These are phyloP conservation scores for Apophysomyces elegans DNA, from an alignment of 371 early-diverging fungal genomes.

Conservation along the genomic window DNA sequence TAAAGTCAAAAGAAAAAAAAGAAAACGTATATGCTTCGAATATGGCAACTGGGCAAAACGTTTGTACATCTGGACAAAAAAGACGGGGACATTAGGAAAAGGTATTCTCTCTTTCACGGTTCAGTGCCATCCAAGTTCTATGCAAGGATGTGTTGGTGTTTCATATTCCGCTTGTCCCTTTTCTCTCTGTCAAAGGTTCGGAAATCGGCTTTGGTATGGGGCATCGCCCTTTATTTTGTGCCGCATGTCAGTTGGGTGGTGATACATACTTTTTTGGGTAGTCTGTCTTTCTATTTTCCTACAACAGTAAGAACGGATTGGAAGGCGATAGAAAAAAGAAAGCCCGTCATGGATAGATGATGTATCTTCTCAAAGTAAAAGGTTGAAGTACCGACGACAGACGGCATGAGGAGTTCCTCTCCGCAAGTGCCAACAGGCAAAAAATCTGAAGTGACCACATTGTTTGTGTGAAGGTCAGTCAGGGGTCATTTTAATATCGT, in stretches of 20 bases:
- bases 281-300: neutral
- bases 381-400: conserved; percentile 6
- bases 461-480: conserved; percentile 79
- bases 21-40: neutral
- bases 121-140: conserved; percentile 1
- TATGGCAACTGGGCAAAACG: conserved; percentile 6
- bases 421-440: neutral
- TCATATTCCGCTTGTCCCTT: conserved; percentile 6
- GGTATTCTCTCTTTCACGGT: neutral
- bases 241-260: neutral
- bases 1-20: neutral
- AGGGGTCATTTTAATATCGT: conserved; percentile 95
- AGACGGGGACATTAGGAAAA: neutral
- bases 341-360: neutral
- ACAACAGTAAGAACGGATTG: neutral
- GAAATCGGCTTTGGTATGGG: conserved; percentile 9
- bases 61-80: neutral
- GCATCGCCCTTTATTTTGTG: conserved; percentile 9
- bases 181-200: conserved; percentile 8
- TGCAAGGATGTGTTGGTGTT: conserved; percentile 9
- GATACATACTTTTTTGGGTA: conserved; percentile 2
- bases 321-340: neutral
- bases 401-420: neutral
- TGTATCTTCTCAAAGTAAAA: neutral
- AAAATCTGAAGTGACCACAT: conserved; percentile 61